Conservation (phyloP, 1,284 basidiomycete genomes). For the Psilocybe mexicana region DNA sequence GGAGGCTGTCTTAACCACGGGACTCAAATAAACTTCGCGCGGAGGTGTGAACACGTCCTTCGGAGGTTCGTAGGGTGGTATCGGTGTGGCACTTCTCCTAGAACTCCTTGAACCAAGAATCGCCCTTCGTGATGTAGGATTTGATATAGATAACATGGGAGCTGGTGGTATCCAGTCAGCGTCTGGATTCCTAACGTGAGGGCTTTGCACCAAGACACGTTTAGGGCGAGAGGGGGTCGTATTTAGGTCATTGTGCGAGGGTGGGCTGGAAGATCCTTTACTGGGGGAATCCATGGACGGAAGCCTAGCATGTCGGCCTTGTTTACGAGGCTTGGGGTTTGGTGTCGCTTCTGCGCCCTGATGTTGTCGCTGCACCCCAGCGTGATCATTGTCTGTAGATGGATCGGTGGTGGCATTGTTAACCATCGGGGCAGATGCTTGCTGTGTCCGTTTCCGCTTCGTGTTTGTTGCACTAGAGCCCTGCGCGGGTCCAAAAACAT, state of each 20-base stretch:
- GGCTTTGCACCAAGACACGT: conserved; percentile 39
- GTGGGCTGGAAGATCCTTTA: conserved; percentile 15
- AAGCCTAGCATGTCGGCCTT: conserved; percentile 32
- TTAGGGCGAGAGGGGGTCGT: conserved; percentile 32
- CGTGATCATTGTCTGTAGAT: background rate
- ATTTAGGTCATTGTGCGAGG: background rate
- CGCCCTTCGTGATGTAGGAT: conserved; percentile 24
- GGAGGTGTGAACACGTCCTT: conserved; percentile 69
- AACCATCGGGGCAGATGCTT: background rate
- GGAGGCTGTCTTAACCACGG: conserved; percentile 29
- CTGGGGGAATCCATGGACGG: conserved; percentile 33
- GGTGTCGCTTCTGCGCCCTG: conserved; percentile 43
- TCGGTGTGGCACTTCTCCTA: conserved; percentile 45
- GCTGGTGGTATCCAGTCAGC: conserved; percentile 51
- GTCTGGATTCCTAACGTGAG: conserved; percentile 48
- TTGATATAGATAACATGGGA: conserved; percentile 7
- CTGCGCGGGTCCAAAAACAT: conserved; percentile 16
- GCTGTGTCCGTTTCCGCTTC: conserved; percentile 19
- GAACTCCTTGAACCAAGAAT: conserved; percentile 19
- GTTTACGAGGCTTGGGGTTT: conserved; percentile 63
- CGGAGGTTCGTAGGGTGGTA: conserved; percentile 65
- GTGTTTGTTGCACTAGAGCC: background rate
- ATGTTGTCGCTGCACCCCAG: background rate
- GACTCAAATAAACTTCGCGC: conserved; percentile 53
- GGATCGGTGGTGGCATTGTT: background rate